Conservation (phyloP, 192 early-diverging fungal genomes). For the Backusella luteola region DNA sequence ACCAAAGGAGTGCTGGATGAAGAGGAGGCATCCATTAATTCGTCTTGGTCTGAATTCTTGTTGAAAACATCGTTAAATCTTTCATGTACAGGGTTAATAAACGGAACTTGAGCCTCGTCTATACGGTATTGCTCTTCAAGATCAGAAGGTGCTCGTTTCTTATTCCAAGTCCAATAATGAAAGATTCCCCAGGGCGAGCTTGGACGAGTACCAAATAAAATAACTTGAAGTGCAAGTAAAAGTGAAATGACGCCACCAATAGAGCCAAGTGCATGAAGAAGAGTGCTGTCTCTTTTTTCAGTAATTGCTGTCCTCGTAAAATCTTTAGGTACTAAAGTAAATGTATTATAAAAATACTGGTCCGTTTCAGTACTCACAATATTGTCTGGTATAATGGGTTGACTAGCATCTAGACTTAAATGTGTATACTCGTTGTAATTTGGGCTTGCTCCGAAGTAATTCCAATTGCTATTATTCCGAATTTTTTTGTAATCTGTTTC, state of each 20-base stretch:
- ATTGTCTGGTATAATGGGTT: no score
- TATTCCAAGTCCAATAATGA: not conserved
- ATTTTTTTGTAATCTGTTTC: no score
- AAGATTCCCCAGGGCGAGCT: not conserved
- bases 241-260: not conserved
- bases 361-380: no score
- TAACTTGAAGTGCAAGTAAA: not conserved
- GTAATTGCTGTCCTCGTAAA: not conserved
- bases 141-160: not conserved
- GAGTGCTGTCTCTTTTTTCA: conserved; percentile 1
- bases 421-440: no score
- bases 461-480: no score
- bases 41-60: not conserved
- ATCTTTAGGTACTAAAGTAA: not conserved
- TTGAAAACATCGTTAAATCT: not conserved
- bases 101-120: not conserved
- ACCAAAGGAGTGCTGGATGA: not conserved
- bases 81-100: not conserved
- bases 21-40: not conserved
- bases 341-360: not conserved
- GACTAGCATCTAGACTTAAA: no score
- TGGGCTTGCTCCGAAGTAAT: no score
- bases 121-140: not conserved
- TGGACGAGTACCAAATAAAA: conserved; percentile 1
- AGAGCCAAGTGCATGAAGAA: not conserved